Evolutionary conservation across 1,139 yeast genomes (phyloP).

Genomic region (Lodderomyces orthopsilosis): DNA sequence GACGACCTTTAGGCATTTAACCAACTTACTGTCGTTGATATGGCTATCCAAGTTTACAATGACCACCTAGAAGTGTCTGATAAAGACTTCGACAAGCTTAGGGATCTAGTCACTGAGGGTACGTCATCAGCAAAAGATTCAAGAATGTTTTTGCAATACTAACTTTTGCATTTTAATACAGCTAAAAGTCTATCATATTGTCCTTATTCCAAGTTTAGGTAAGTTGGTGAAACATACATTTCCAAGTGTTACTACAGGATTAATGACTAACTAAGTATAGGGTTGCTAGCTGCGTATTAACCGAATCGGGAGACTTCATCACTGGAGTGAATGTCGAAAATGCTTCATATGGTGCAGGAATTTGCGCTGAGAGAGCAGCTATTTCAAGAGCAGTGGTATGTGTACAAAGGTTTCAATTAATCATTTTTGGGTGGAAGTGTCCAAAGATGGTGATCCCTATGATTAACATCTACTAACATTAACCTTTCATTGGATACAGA

Average conservation of each 20-base stretch:
- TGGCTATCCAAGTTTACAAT: conserved; percentile 10
- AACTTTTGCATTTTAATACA: conserved; percentile 10
- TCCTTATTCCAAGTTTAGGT: conserved; percentile 80
- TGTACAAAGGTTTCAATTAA: no score
- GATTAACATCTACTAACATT: conserved; percentile 10
- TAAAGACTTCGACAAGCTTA: conserved; percentile 26
- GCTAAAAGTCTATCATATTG: conserved; percentile 62
- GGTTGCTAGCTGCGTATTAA: conserved; percentile 77
- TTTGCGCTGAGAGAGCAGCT: conserved; percentile 91
- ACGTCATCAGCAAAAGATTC: conserved; percentile 11
- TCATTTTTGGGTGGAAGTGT: no score
- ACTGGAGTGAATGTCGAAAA: conserved; percentile 90
- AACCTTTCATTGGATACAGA: conserved; percentile 18
- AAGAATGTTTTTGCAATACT: background rate
- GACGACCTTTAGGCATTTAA: background rate
- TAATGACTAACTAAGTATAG: conserved; percentile 28
- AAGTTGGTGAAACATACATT: conserved; percentile 16
- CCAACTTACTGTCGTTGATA: background rate
- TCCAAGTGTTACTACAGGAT: background rate
- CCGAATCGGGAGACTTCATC: conserved; percentile 47
- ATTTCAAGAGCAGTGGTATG: conserved; percentile 60
- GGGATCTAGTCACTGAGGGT: conserved; percentile 29
- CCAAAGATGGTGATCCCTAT: no score
- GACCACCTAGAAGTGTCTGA: conserved; percentile 17
- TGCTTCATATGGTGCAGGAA: conserved; percentile 84